Evolutionary conservation across 768 basidiomycete species (phyloP), one percentile per base, ranked within the genome.

Genomic region (Suillus occidentalis): DNA sequence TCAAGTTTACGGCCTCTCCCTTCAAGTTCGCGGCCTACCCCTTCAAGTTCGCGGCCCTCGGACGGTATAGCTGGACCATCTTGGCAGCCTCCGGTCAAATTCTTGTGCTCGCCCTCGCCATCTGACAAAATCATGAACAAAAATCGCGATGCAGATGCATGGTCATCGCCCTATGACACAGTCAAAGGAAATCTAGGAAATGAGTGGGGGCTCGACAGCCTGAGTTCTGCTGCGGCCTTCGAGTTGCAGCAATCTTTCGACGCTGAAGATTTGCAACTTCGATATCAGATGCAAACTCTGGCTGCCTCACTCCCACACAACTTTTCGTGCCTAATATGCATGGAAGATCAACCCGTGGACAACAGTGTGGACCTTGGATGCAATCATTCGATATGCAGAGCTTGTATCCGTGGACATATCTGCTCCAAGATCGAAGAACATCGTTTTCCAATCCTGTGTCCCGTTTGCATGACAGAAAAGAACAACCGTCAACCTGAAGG

Each of bases 381-480:
- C 66, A 67, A 67, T 13, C 88, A 90, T 69, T 66, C 65, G 18
- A 84, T 85, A 70, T 90, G 89, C 72, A 77, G 84, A 59, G 70
- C 75, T 2, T 90, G 89, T 69, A 66, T 89, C 58, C 75, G 71
- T 62, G 66, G 65, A 5, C 82, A 84, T 60, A 74, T 84, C 14
- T 68, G 68, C 37, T 75, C 81, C 6, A 83, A 83, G 72, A 77
- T 90, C 22, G 76, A 78, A 18, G 85, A 86, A 43, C 81, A 80
- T 61, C 81, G 80, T 12, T 89, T 82, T 57, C 89, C 89, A 5
- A 83, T 90, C 37, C 70, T 83, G 14, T 90, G 89, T 72, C 89
- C 89, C 1, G 68, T 82, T 39, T 91, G 89, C 65, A 73, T 77
- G 16, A 72, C 77, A 18, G 70, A 74, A 37, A 69, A 66, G 12